phyloP scores from a whole-genome alignment of 2,329 filamentous ascomycete genomes.

The Botrytis tulipae region DNA sequence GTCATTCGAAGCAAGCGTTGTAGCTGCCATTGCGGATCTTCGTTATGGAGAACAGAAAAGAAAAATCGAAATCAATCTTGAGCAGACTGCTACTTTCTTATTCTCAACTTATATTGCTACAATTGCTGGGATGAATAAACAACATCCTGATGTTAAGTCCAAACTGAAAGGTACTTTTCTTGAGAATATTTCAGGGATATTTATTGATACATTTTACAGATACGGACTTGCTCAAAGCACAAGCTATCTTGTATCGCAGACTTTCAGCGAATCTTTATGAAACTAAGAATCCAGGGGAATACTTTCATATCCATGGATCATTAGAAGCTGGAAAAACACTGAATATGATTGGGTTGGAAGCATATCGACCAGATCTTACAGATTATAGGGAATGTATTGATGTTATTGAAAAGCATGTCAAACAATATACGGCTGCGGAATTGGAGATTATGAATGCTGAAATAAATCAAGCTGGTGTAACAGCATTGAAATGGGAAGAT shows the following conservation, averaged over 20 bases:
- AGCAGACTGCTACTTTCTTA: slow-evolving; percentile 53
- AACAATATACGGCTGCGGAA: slow-evolving; percentile 52
- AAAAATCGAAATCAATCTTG: slow-evolving; percentile 51
- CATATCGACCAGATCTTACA: slow-evolving; percentile 58
- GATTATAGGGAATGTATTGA: slow-evolving; percentile 59
- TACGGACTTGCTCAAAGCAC: slow-evolving; percentile 68
- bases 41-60: slow-evolving; percentile 45
- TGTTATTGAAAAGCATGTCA: slow-evolving; percentile 58
- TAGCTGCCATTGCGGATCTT: slow-evolving; percentile 57
- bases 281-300: slow-evolving; percentile 63
- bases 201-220: slow-evolving; percentile 46
- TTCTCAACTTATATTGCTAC: slow-evolving; percentile 59
- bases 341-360: slow-evolving; percentile 66
- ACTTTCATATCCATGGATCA: slow-evolving; percentile 74
- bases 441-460: slow-evolving; percentile 57
- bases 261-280: slow-evolving; percentile 71
- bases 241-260: slow-evolving; percentile 68
- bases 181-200: not conserved
- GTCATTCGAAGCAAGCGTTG: slow-evolving; percentile 48
- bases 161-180: slow-evolving; percentile 42
- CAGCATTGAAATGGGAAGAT: slow-evolving; percentile 57
- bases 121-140: slow-evolving; percentile 52
- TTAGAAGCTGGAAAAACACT: slow-evolving; percentile 68
- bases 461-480: slow-evolving; percentile 58
- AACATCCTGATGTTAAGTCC: slow-evolving; percentile 47